Evolutionary conservation across 2,329 filamentous ascomycete genomes (phyloP), one percentile per base, ranked within the genome.

Genomic region (Colletotrichum sidae): DNA sequence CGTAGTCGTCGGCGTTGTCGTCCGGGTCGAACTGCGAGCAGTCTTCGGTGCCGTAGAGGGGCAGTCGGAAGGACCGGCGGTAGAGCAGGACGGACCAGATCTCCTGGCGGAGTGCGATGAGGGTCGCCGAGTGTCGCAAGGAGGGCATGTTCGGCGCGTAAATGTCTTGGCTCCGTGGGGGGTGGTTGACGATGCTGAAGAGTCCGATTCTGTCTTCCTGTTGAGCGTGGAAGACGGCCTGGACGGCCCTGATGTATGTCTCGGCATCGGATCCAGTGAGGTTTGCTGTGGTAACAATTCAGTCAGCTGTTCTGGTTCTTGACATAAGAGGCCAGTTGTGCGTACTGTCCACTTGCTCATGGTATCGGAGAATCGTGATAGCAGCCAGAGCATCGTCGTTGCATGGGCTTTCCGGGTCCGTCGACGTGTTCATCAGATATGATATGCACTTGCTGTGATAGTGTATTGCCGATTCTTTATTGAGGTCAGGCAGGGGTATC

Each of bases 1-100:
- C 79, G 63, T 82, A 83, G 67, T 88, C 86, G 49, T 81, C 80
- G 0, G 81, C 78, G 0, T 55, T 44, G 11, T 47, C 13, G 12
- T 55, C 58, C 7, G 44, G 33, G 2, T 60, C 51, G 2, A 60
- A 60, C 13, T 49, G 51, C 17, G 44, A 60, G 25, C 58, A 60
- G 58, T 49, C 51, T 12, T 55, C 51, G 42, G 58, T 47, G n/a
- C 58, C 42, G 6, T 49, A 49, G 9, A 60, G 58, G 17, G 58
- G 58, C 3, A 60, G 42, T 13, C 58, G 50, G 13, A 60, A 60
- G 6, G 58, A 44, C 0, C 58, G 42, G n/a, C 58, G 41, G 44
- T 60, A 60, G 42, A 60, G 58, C 5, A 60, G 50, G 44, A 60
- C 57, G 8, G 57, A 55, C 57, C 57, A 60, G 9, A 60, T 60